These are phyloP conservation scores for Tubosaeta brunneosetosa DNA, from an alignment of 768 basidiomycete genomes.

Conservation along the genomic window DNA sequence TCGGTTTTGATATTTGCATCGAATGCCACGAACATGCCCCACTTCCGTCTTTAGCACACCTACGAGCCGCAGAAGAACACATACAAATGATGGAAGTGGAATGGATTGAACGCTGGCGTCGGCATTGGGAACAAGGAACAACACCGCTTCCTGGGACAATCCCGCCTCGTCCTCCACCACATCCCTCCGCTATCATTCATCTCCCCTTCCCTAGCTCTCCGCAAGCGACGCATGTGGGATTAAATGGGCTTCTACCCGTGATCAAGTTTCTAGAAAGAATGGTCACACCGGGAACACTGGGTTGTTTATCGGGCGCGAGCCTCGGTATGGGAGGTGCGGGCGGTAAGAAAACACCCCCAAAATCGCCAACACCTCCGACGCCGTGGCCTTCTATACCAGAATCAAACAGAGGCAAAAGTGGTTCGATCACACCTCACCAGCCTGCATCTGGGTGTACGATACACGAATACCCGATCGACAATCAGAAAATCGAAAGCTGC, in stretches of 20 bases:
- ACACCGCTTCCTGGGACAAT: constrained; percentile 18
- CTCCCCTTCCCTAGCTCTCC: constrained; percentile 73
- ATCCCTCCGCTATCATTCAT: constrained; percentile 68
- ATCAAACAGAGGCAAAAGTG: constrained; percentile 13
- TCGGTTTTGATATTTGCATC: constrained; percentile 81
- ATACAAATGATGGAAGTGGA: constrained; percentile 57
- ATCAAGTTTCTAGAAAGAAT: constrained; percentile 66
- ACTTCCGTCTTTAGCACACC: constrained; percentile 61
- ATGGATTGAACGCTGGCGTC: constrained; percentile 50
- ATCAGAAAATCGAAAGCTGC: constrained; percentile 10
- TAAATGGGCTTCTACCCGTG: constrained; percentile 57
- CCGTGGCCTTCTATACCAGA: constrained; percentile 19
- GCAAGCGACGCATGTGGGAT: constrained; percentile 45
- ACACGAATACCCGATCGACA: constrained; percentile 16
- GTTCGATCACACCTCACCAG: constrained; percentile 15
- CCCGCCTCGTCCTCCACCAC: constrained; percentile 64
- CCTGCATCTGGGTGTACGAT: background rate
- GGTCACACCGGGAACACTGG: constrained; percentile 41
- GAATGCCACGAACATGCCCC: constrained; percentile 83
- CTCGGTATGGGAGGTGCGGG: background rate
- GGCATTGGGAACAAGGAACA: constrained; percentile 20
- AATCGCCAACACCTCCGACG: constrained; percentile 10
- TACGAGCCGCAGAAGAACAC: constrained; percentile 75
- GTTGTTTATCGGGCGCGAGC: constrained; percentile 11
- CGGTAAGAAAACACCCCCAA: constrained; percentile 3